Evolutionary conservation across 75 land plant species (phyloP), one percentile per base, ranked within the genome.

Genomic region (Selaginella tamariscina): DNA sequence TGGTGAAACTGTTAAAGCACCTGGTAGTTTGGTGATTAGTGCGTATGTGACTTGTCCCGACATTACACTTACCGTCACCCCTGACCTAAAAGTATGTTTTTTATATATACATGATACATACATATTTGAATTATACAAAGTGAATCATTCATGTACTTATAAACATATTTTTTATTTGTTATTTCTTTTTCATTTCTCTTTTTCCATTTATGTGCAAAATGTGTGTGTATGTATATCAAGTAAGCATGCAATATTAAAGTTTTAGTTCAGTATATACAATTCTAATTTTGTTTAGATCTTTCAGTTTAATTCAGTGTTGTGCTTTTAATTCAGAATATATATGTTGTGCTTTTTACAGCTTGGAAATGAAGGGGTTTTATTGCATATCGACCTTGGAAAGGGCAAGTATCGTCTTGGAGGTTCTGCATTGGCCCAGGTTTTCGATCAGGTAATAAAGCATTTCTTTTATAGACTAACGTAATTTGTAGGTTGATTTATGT

Each of bases 1-100:
- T 30, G 84, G 83, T 20, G 98, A 92, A 77, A 82, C 88, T 65
- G 98, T 93, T 20, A 93, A 93, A 70, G 89, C 94, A 67, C 98
- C 98, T 30, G 94, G 98, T 2, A 87, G 86, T 72, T 78, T 93
- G 30, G 98, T 88, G 8, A 86, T 93, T 23, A 88, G 94, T 78
- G 79, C 74, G n/a, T 93, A 88, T 82, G 90, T 84, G 32, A 86
- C 98, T 24, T 93, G 90, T 72, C 94, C 94, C 18, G 95, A 93
- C 68, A 93, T 93, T 73, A 86, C 94, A 64, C 75, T 78, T 63
- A 89, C 86, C 1, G 95, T 93, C 21, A 93, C 98, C 15, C 98
- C 98, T 24, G 94, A 93, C 69, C 70, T 93, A 71, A 93, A 93
- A 80, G 82, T 80, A 29, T 33, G 27, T 1, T 55, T 49, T 13